These are phyloP conservation scores for Yamadazyma scolyti DNA, from an alignment of 805 yeast genomes.

Conservation along the genomic window DNA sequence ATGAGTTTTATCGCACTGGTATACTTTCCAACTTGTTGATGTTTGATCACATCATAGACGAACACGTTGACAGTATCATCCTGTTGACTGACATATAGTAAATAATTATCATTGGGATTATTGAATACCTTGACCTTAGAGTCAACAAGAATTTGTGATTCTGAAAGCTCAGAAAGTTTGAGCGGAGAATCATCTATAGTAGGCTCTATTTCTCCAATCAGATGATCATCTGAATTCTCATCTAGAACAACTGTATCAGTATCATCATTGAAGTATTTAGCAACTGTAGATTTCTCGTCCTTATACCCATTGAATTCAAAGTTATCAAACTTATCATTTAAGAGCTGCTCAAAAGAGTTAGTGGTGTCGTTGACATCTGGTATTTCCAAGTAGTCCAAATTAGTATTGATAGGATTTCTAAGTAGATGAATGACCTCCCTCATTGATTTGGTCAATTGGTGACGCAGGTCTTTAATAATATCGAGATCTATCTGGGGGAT, in stretches of 20 bases:
- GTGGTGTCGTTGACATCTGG: slow-evolving; percentile 11
- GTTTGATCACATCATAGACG: too few species aligned
- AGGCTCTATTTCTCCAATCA: slow-evolving; percentile 3
- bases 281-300: slow-evolving; percentile 1
- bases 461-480: slow-evolving; percentile 27
- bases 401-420: slow-evolving; percentile 21
- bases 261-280: slow-evolving; percentile 13
- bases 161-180: background rate
- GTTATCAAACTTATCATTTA: slow-evolving; percentile 8
- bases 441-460: slow-evolving; percentile 33
- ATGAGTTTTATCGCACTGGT: too few species aligned
- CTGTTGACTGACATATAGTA: slow-evolving; percentile 10
- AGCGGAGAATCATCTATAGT: slow-evolving; percentile 1
- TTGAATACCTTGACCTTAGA: slow-evolving; percentile 11
- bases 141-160: slow-evolving; percentile 1
- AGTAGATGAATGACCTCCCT: slow-evolving; percentile 30
- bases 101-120: slow-evolving; percentile 5
- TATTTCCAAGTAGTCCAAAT: slow-evolving; percentile 11
- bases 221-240: slow-evolving; percentile 4
- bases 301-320: slow-evolving; percentile 7
- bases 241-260: slow-evolving; percentile 26
- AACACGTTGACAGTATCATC: background rate
- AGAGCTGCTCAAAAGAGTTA: slow-evolving; percentile 11
- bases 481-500: slow-evolving; percentile 33
- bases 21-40: too few species aligned